Conservation (phyloP, 768 basidiomycete species). For the Boletus subparvulus region DNA sequence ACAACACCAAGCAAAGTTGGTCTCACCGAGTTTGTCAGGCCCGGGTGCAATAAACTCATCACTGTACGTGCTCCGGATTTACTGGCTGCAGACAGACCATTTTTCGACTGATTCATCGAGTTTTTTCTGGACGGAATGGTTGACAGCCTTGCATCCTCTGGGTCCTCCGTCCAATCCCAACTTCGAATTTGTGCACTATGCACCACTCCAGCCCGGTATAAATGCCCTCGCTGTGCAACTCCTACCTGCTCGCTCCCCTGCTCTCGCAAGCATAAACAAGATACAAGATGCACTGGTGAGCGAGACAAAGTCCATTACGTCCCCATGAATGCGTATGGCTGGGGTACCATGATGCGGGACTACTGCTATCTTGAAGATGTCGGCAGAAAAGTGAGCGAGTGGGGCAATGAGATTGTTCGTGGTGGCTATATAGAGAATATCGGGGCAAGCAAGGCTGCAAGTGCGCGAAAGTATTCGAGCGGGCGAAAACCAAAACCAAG, state of each 20-base stretch:
- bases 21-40: background rate
- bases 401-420: constrained; percentile 68
- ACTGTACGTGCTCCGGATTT: background rate
- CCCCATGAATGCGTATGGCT: constrained; percentile 80
- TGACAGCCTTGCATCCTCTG: constrained; percentile 6
- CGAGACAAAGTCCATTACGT: constrained; percentile 74
- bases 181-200: constrained; percentile 51
- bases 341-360: constrained; percentile 88
- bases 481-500: constrained; percentile 33
- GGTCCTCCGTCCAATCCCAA: constrained; percentile 15
- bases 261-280: constrained; percentile 64
- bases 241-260: constrained; percentile 74
- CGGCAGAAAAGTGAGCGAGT: constrained; percentile 68
- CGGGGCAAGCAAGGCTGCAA: constrained; percentile 17
- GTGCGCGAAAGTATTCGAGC: constrained; percentile 20
- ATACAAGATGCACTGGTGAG: constrained; percentile 62
- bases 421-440: constrained; percentile 48
- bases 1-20: background rate
- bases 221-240: constrained; percentile 73
- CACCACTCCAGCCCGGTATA: constrained; percentile 58
- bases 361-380: constrained; percentile 85
- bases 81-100: background rate
- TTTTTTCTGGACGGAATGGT: constrained; percentile 9
- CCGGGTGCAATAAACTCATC: background rate
- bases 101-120: background rate